These are phyloP conservation scores for Populus hybrid DNA, from an alignment of 441 rosid species.

Conservation along the genomic window DNA sequence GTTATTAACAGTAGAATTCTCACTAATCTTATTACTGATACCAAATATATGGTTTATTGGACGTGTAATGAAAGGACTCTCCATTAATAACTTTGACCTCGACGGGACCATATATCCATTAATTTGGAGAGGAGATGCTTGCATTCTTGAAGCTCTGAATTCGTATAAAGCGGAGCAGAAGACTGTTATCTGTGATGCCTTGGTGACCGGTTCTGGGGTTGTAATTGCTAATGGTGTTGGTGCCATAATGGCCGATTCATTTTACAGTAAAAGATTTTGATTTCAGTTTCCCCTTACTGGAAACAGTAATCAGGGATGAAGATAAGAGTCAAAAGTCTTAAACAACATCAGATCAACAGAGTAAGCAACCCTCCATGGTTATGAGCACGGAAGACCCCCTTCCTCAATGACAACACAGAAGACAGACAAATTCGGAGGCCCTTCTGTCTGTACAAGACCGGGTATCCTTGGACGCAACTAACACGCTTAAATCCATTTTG, in stretches of 20 bases:
- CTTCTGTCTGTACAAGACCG: constrained; percentile 29
- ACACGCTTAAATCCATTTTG: background rate
- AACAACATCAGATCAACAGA: constrained; percentile 62
- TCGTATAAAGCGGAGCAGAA: constrained; percentile 44
- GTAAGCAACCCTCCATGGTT: constrained; percentile 36
- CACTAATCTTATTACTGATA: background rate
- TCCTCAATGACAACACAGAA: background rate
- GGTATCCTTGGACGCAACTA: constrained; percentile 23
- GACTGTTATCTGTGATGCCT: constrained; percentile 54
- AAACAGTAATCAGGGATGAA: constrained; percentile 38
- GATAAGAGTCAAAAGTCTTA: constrained; percentile 42
- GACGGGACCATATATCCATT: constrained; percentile 31
- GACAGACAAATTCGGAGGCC: constrained; percentile 13
- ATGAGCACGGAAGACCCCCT: background rate
- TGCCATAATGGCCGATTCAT: constrained; percentile 28
- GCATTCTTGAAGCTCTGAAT: constrained; percentile 21
- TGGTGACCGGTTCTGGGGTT: constrained; percentile 20
- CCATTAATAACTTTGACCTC: constrained; percentile 40
- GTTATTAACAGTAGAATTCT: background rate
- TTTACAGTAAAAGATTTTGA: constrained; percentile 23
- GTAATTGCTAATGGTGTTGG: constrained; percentile 29
- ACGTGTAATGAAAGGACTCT: constrained; percentile 30
- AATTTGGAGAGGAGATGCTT: constrained; percentile 52
- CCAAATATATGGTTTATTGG: background rate
- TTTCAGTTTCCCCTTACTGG: constrained; percentile 42